phyloP scores from a whole-genome alignment of 345 rosid genomes.

The Tarenaya hassleriana region DNA sequence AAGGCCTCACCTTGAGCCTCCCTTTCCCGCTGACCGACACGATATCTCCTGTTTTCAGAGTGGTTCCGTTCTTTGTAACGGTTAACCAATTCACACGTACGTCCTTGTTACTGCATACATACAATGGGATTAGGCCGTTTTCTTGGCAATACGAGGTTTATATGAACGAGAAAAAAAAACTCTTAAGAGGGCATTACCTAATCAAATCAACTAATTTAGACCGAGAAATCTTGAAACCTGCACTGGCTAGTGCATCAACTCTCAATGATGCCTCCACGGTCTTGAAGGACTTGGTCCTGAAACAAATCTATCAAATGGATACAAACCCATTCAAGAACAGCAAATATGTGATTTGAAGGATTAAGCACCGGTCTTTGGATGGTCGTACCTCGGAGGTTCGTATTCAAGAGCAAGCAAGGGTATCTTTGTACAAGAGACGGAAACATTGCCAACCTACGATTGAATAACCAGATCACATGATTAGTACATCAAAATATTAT shows the following conservation, averaged over 20 bases:
- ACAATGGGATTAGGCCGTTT: not conserved
- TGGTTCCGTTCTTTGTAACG: constrained; percentile 63
- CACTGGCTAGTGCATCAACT: constrained; percentile 95
- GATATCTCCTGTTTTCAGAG: constrained; percentile 67
- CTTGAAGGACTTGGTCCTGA: constrained; percentile 71
- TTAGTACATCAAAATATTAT: constrained; percentile 7
- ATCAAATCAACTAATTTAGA: constrained; percentile 76
- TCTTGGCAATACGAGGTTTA: not conserved
- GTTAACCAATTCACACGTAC: constrained; percentile 84
- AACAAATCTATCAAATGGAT: constrained; percentile 9
- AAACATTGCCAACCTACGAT: constrained; percentile 73
- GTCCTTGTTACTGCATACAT: constrained; percentile 50
- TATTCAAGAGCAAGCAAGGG: constrained; percentile 80
- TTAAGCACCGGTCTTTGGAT: not conserved
- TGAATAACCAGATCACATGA: constrained; percentile 6
- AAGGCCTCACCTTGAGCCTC: constrained; percentile 56
- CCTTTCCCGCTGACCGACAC: constrained; percentile 90
- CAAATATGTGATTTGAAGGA: too few species aligned
- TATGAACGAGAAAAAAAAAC: not conserved
- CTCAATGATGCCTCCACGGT: constrained; percentile 81
- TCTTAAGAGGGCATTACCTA: constrained; percentile 36
- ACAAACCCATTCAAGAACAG: not conserved
- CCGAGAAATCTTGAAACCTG: constrained; percentile 90
- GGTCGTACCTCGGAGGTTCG: constrained; percentile 73
- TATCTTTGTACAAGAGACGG: constrained; percentile 68